Base-by-base conservation (phyloP, 805 yeast species). In the Wickerhamiella parazyma region DNA sequence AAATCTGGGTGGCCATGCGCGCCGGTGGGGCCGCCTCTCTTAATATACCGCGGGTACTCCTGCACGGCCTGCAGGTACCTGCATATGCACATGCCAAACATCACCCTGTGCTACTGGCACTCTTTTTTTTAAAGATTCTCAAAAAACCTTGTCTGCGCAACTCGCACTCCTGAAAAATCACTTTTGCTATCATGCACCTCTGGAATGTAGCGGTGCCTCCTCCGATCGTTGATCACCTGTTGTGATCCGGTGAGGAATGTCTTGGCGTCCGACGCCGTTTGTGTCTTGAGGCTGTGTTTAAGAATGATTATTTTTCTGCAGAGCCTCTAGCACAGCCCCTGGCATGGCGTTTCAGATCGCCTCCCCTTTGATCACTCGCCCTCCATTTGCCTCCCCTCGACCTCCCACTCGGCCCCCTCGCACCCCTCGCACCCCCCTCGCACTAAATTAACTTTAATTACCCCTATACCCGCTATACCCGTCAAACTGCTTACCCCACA, bases 1-100 rank as follows among this genome's bases (percentile, higher is more conserved):
- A 87, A 22, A 87, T 67, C n/a, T 28, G 12, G 31, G 31, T 28
- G 6, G 16, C 31, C 31, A 28, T 28, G n/a, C 31, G 6, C 14
- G 7, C 17, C n/a, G 19, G 22, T 17, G 36, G 19, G 14, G 21
- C 36, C 14, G 19, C 19, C 35, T 10, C 36, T 10, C 21, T 16
- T n/a, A 3, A 20, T 18, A 19, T 17, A 19, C 12, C 14, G 21
- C n/a, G 8, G 21, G 8, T 33, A 6, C 6, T 16, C 19, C 22
- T 33, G 41, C 41, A 38, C 6, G 41, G 40, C 22, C 40, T 12
- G 19, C 40, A 26, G 39, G 14, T 4, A 11, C 35, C n/a, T n/a
- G 21, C 35, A 33, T 33, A 33, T 17, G 35, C 35, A 33, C 12
- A 7, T 4, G n/a, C 11, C 21, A 17, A n/a, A 19, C 35, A 21